phyloP scores from a whole-genome alignment of 192 early-diverging fungal genomes.

The Phlyctochytrium bullatum region DNA sequence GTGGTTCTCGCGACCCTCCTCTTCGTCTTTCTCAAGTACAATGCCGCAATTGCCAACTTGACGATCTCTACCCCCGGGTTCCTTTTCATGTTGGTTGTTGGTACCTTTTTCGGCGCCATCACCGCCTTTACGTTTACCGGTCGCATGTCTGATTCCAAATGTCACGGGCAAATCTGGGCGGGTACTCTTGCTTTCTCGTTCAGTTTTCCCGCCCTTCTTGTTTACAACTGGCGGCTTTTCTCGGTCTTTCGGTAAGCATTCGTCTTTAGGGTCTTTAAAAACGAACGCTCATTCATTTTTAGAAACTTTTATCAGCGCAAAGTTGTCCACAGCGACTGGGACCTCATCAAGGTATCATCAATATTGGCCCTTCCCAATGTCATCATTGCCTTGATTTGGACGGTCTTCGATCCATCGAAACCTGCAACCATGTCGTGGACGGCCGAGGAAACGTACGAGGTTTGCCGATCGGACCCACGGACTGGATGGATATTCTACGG shows the following conservation, averaged over 20 bases:
- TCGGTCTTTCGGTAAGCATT: neutral
- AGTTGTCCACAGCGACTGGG: neutral
- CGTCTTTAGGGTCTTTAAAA: neutral
- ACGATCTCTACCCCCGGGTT: neutral
- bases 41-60: neutral
- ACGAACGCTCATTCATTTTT: too few relatives aligned
- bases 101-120: neutral
- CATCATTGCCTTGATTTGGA: neutral
- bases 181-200: constrained; percentile 16
- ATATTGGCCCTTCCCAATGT: neutral
- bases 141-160: neutral
- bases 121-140: constrained; percentile 10
- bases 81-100: neutral
- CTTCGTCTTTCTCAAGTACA: neutral
- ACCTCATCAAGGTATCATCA: neutral
- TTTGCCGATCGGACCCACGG: too few relatives aligned
- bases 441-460: too few relatives aligned
- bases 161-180: constrained; percentile 23
- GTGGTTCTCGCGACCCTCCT: neutral
- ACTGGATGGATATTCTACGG: too few relatives aligned
- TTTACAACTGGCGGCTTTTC: neutral
- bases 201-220: neutral
- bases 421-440: too few relatives aligned
- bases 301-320: too few relatives aligned
- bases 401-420: neutral